Percentiles rank a stretch among this genome's conserved stretches.
Conservation (phyloP, 371 early-diverging fungal species). For the Rhizopus sp. region DNA sequence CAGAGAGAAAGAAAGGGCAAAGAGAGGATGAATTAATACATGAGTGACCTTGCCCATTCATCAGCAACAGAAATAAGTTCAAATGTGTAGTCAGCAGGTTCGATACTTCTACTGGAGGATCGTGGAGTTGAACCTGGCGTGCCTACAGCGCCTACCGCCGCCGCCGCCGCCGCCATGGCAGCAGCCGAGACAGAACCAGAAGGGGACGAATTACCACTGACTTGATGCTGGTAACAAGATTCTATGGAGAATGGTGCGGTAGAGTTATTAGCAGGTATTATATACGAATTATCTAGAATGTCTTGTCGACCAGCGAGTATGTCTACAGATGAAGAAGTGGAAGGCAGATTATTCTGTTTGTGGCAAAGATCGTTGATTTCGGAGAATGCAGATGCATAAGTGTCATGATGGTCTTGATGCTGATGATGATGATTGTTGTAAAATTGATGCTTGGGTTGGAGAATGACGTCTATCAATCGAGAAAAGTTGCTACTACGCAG, state of each 20-base stretch:
- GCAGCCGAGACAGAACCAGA: slow-evolving; percentile 27
- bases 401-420: too few relatives aligned
- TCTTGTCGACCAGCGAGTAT: slow-evolving; percentile 16
- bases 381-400: slow-evolving; percentile 28
- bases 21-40: slow-evolving; percentile 25
- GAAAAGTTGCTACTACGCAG: slow-evolving; percentile 28
- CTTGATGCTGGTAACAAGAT: slow-evolving; percentile 14
- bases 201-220: slow-evolving; percentile 20
- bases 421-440: slow-evolving; percentile 10
- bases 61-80: slow-evolving; percentile 55
- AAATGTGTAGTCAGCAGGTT: slow-evolving; percentile 55
- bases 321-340: slow-evolving; percentile 4
- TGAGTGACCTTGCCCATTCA: slow-evolving; percentile 52
- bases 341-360: slow-evolving; percentile 4
- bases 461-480: slow-evolving; percentile 35
- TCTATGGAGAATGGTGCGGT: slow-evolving; percentile 20
- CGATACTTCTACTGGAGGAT: slow-evolving; percentile 32
- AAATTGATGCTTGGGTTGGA: slow-evolving; percentile 24
- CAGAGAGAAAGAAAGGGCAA: slow-evolving; percentile 4
- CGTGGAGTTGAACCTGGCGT: slow-evolving; percentile 22
- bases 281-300: slow-evolving; percentile 1
- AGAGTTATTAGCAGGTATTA: slow-evolving; percentile 17
- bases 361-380: slow-evolving; percentile 33
- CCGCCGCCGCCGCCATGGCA: slow-evolving; percentile 35
- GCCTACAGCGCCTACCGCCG: slow-evolving; percentile 37